Evolutionary conservation across 768 basidiomycete species (phyloP), one percentile per base, ranked within the genome.

Genomic region (Podaxis pistillaris): DNA sequence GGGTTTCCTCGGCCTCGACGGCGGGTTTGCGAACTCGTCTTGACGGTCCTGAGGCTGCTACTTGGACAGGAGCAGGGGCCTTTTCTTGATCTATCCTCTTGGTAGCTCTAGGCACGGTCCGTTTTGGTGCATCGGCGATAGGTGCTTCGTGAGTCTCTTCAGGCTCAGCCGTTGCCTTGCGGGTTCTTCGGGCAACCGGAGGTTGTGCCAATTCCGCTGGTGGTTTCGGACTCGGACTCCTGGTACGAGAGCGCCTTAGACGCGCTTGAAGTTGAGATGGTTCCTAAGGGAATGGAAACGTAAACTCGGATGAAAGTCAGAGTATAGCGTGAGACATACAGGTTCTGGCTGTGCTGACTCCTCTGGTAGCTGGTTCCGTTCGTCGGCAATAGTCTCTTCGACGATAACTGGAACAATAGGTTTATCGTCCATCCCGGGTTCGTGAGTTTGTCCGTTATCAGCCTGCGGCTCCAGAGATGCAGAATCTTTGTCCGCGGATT

Each of bases 21-120:
- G 69, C 71, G 4, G 64, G 63, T 58, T 73, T 72, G 8, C 72
- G 72, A 4, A 65, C 67, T 19, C 72, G 67, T 26, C 73, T 71
- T 2, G 68, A 60, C 5, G 68, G 62, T 4, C 17, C 38, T 30
- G 19, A 13, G n/a, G 38, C 38, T 40, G 38, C 24, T 8, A 68
- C 19, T 64, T 67, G 15, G 64, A 41, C 0, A 55, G 44, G 37
- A 47, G 38, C 19, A 6, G 19, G 15, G 38, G 51, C 22, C n/a
- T 38, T 55, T 56, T 41, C 36, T 56, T 44, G 38, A 24, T 56
- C 56, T 58, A 17, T 17, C 5, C 38, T 3, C 26, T 30, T 24
- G 11, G 55, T 28, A 28, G 28, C 33, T 41, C 55, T 57, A 33
- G n/a, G 49, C n/a, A 36, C n/a, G 19, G 17, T 41, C 36, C 53